These are phyloP conservation scores for Colletotrichum lentis DNA, from an alignment of 2,329 filamentous ascomycete species.

Conservation along the genomic window DNA sequence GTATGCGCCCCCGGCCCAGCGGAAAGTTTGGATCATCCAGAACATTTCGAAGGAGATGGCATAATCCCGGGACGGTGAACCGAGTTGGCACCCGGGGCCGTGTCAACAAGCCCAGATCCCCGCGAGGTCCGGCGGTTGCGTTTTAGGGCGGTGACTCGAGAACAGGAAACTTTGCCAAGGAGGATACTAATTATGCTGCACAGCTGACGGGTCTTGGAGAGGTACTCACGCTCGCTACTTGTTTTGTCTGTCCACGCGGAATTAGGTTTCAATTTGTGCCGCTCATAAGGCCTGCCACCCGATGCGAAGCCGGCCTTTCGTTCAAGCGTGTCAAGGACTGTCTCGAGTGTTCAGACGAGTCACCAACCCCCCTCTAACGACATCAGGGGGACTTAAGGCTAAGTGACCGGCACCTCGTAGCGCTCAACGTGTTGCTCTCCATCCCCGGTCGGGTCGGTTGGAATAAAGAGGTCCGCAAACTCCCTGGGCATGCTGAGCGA, in stretches of 20 bases:
- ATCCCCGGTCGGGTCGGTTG: background rate
- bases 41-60: background rate
- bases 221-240: background rate
- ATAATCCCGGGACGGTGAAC: background rate
- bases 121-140: background rate
- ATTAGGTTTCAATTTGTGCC: background rate
- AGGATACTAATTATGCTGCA: too few species aligned
- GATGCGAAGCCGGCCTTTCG: too few species aligned
- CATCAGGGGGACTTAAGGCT: too few species aligned
- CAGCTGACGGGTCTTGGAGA: fast-evolving
- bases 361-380: background rate
- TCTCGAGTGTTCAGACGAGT: background rate
- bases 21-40: slow-evolving; percentile 19
- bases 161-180: background rate
- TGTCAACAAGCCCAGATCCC: background rate
- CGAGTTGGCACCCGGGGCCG: too few species aligned
- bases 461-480: too few species aligned
- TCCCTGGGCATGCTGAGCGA: too few species aligned
- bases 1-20: too few species aligned
- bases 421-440: background rate
- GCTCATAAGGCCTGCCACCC: background rate
- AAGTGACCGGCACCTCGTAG: background rate
- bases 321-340: background rate
- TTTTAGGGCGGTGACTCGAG: background rate
- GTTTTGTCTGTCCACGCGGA: background rate